Evolutionary conservation across 371 early-diverging fungal species (phyloP).

Genomic region (Syncephalastrum racemosum): DNA sequence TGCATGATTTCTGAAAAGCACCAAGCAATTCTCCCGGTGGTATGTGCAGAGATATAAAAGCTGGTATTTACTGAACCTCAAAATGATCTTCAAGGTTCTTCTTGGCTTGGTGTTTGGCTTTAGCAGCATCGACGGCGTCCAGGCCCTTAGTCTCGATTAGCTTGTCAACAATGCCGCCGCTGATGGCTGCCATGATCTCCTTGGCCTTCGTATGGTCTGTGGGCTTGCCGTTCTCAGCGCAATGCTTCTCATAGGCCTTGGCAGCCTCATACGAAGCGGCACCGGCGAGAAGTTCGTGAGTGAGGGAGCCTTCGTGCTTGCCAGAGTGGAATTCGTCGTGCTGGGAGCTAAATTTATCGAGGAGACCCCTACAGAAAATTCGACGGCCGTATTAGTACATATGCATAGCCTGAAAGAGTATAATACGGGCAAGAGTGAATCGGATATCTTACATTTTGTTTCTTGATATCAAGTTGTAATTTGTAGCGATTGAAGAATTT

Average conservation of each 20-base stretch:
- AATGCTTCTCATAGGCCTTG: conserved; percentile 42
- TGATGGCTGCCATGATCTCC: conserved; percentile 46
- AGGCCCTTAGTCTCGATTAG: conserved; percentile 13
- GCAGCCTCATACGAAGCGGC: conserved; percentile 32
- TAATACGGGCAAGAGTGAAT: no score
- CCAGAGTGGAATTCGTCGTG: conserved; percentile 9
- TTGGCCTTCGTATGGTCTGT: conserved; percentile 36
- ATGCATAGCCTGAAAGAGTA: no score
- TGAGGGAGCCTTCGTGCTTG: conserved; percentile 20
- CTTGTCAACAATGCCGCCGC: conserved; percentile 40
- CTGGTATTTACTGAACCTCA: no score
- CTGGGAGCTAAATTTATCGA: conserved; percentile 7
- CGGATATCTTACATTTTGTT: no score
- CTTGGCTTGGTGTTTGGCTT: conserved; percentile 9
- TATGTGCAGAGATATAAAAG: no score
- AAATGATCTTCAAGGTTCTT: no score
- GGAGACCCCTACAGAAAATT: conserved; percentile 4
- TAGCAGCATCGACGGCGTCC: conserved; percentile 7
- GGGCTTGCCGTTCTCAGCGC: conserved; percentile 40
- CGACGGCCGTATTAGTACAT: no score
- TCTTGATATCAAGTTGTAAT: no score
- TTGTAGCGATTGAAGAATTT: no score
- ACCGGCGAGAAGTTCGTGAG: conserved; percentile 30
- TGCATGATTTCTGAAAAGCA: no score
- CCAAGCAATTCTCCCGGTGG: no score